Percentiles rank a stretch among this genome's conserved stretches.
Conservation (phyloP, 768 basidiomycete genomes). For the Crepidotus variabilis region DNA sequence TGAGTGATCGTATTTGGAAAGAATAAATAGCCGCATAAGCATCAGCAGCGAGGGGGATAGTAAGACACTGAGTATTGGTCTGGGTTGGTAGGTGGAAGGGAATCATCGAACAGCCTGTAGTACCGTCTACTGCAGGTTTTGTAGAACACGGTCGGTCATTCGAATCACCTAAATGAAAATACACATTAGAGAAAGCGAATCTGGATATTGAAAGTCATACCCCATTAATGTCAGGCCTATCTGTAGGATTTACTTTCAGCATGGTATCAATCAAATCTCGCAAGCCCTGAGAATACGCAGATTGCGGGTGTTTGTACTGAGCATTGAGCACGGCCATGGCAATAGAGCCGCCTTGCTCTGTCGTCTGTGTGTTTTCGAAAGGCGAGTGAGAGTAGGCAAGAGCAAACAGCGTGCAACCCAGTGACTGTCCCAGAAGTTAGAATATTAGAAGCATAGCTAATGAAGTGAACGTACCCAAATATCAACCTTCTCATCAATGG, state of each 20-base stretch:
- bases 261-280: constrained; percentile 79
- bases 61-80: not conserved
- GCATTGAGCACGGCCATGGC: constrained; percentile 97
- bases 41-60: not conserved
- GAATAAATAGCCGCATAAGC: not conserved
- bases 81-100: not conserved
- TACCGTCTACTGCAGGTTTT: constrained; percentile 43
- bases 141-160: constrained; percentile 60
- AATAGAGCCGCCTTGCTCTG: constrained; percentile 93
- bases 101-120: not conserved
- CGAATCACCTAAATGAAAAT: constrained; percentile 50
- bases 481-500: constrained; percentile 91
- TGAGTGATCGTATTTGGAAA: not conserved
- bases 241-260: constrained; percentile 78
- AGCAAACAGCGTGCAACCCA: constrained; percentile 93
- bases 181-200: constrained; percentile 3
- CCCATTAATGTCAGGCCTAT: constrained; percentile 83
- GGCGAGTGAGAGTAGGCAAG: constrained; percentile 95
- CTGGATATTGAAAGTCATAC: constrained; percentile 33
- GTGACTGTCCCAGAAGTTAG: constrained; percentile 52
- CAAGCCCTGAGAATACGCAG: constrained; percentile 83
- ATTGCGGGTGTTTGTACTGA: constrained; percentile 84
- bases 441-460: not conserved
- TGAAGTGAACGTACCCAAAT: constrained; percentile 70
- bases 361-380: constrained; percentile 89